These are phyloP conservation scores for Teratosphaeria gauchensis DNA, from an alignment of 2,329 filamentous ascomycete genomes.

Conservation along the genomic window DNA sequence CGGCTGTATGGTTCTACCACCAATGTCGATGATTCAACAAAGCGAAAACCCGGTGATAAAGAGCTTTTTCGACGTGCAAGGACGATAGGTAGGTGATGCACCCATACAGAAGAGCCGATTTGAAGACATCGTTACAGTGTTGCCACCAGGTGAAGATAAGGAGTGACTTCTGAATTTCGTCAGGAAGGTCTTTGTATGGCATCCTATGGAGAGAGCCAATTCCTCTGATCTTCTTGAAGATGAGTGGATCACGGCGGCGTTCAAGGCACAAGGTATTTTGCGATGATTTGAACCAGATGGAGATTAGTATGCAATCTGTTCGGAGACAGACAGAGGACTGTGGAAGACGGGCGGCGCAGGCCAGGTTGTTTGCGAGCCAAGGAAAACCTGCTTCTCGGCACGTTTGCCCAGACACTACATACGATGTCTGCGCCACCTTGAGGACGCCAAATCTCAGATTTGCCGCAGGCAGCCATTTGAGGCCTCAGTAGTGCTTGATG, in stretches of 20 bases:
- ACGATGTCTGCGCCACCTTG: no score
- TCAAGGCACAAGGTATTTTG: background rate
- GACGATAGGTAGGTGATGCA: background rate
- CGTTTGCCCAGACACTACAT: no score
- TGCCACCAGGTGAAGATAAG: background rate
- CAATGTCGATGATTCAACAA: background rate
- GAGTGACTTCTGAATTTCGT: background rate
- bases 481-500: no score
- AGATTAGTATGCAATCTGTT: no score
- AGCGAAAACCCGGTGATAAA: background rate
- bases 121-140: background rate
- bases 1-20: background rate
- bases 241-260: background rate
- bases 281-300: background rate
- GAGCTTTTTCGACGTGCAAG: background rate
- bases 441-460: no score
- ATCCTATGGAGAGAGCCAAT: background rate
- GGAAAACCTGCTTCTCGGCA: no score
- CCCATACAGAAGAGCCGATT: background rate
- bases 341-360: no score
- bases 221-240: background rate
- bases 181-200: background rate
- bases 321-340: no score
- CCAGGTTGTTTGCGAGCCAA: no score
- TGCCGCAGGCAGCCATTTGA: no score